These are phyloP conservation scores for Hortaea sp. DNA, from an alignment of 2,329 filamentous ascomycete species.

Conservation along the genomic window DNA sequence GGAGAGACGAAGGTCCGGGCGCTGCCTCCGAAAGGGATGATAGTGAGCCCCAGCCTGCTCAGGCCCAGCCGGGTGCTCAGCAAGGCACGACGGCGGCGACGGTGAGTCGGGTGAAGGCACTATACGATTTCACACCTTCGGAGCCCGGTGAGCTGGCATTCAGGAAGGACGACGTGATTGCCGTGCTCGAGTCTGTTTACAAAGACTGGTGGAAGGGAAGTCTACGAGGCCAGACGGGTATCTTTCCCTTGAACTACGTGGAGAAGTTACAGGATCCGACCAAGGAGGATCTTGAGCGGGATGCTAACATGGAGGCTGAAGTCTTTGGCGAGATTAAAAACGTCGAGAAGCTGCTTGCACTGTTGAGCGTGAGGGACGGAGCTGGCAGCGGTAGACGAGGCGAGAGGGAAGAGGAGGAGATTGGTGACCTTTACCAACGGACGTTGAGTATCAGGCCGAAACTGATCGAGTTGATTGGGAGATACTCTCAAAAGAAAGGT, in stretches of 20 bases:
- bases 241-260: slow-evolving; percentile 97
- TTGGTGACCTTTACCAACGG: slow-evolving; percentile 80
- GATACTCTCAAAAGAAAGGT: slow-evolving; percentile 99
- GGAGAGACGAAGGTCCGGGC: neutral
- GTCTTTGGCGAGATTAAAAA: slow-evolving; percentile 70
- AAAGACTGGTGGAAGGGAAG: slow-evolving; percentile 99
- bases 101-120: slow-evolving; percentile 82
- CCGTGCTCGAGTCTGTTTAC: slow-evolving; percentile 92
- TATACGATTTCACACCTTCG: slow-evolving; percentile 90
- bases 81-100: slow-evolving; percentile 89
- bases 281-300: slow-evolving; percentile 82
- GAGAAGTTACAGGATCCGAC: slow-evolving; percentile 95
- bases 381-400: slow-evolving; percentile 60
- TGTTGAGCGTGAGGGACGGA: slow-evolving; percentile 68
- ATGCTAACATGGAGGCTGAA: slow-evolving; percentile 87
- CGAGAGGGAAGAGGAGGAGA: slow-evolving; percentile 66
- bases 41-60: slow-evolving; percentile 24
- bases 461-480: slow-evolving; percentile 94
- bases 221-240: slow-evolving; percentile 85
- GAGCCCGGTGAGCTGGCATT: slow-evolving; percentile 94
- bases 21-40: slow-evolving; percentile 5
- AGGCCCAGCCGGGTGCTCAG: slow-evolving; percentile 31
- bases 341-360: slow-evolving; percentile 71
- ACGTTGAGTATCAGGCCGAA: slow-evolving; percentile 92
- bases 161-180: slow-evolving; percentile 92